A percentile compares a stretch with the other conserved stretches of the same genome.
These are phyloP conservation scores for Alternaria sp. DNA, from an alignment of 2,329 filamentous ascomycete genomes.

Conservation along the genomic window DNA sequence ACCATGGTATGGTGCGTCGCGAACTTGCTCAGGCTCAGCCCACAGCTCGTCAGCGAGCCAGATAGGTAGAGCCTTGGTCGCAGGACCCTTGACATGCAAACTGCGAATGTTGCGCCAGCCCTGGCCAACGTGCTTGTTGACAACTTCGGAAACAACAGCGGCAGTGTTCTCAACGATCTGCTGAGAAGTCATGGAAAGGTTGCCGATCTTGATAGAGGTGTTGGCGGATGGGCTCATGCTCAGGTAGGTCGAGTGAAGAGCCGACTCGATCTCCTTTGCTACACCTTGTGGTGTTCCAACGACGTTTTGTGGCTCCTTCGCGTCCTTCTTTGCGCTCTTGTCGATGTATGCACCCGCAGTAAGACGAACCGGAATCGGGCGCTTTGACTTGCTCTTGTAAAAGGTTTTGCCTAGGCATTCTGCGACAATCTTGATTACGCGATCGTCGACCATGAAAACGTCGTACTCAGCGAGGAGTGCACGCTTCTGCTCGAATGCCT, in stretches of 20 bases:
- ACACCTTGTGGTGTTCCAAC: constrained; percentile 71
- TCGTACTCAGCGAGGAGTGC: constrained; percentile 88
- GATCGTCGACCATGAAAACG: constrained; percentile 90
- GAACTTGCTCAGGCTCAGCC: constrained; percentile 77
- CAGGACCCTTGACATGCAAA: constrained; percentile 89
- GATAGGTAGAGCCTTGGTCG: constrained; percentile 89
- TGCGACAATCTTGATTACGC: constrained; percentile 77
- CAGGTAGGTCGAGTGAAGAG: constrained; percentile 79
- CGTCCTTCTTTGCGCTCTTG: constrained; percentile 53
- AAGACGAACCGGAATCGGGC: constrained; percentile 83
- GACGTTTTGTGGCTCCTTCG: constrained; percentile 43
- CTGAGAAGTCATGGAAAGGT: constrained; percentile 75
- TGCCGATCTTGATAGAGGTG: constrained; percentile 81
- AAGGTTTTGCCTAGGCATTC: constrained; percentile 88
- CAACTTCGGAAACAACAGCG: constrained; percentile 68
- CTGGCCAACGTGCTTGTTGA: constrained; percentile 82
- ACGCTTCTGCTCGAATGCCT: constrained; percentile 80
- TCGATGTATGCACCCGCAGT: constrained; percentile 69
- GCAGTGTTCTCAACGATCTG: constrained; percentile 83
- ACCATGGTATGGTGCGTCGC: constrained; percentile 59
- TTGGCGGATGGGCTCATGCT: constrained; percentile 80
- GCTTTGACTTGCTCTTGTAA: constrained; percentile 82
- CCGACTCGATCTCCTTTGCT: constrained; percentile 81
- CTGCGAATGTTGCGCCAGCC: constrained; percentile 87
- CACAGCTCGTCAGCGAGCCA: constrained; percentile 94